phyloP scores from a whole-genome alignment of 495 filamentous ascomycete genomes.

The Barbatosphaeria neglecta region DNA sequence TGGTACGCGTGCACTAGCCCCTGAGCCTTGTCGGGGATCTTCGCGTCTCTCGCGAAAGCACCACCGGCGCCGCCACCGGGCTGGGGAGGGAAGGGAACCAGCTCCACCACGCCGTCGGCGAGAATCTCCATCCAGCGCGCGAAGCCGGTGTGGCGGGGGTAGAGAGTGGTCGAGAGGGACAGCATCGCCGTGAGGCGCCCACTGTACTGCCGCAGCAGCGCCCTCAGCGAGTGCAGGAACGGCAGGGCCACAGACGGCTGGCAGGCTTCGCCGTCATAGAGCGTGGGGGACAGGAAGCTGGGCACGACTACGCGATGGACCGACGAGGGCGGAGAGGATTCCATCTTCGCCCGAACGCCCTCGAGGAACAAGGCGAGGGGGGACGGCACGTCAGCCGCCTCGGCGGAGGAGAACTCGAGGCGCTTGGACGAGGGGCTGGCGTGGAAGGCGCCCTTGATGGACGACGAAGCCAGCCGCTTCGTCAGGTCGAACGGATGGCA shows the following conservation, averaged over 20 bases:
- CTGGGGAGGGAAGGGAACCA: conserved; percentile 70
- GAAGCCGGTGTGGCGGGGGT: conserved; percentile 65
- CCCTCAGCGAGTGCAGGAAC: conserved; percentile 71
- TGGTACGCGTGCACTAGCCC: conserved; percentile 74
- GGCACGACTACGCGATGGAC: conserved; percentile 82
- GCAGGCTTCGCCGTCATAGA: conserved; percentile 59
- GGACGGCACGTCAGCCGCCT: conserved; percentile 19
- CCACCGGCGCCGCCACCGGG: conserved; percentile 39
- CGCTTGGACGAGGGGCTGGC: conserved; percentile 27
- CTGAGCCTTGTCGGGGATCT: conserved; percentile 63
- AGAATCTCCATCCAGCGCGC: conserved; percentile 83
- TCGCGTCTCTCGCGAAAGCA: conserved; percentile 33
- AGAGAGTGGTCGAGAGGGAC: conserved; percentile 69
- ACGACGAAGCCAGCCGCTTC: conserved; percentile 57
- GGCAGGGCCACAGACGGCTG: conserved; percentile 62
- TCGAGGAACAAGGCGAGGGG: conserved; percentile 55
- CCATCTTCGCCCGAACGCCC: conserved; percentile 45
- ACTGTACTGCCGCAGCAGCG: conserved; percentile 56
- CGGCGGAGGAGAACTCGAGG: conserved; percentile 7
- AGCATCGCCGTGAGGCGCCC: conserved; percentile 59
- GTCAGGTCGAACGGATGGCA: conserved; percentile 86
- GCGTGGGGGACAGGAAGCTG: conserved; percentile 65
- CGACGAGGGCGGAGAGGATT: conserved; percentile 40
- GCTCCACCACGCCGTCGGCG: conserved; percentile 75
- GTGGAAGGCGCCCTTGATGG: conserved; percentile 35